Conservation (phyloP, 164 flowering plant genomes). For the Magnolia kwangsiensis region DNA sequence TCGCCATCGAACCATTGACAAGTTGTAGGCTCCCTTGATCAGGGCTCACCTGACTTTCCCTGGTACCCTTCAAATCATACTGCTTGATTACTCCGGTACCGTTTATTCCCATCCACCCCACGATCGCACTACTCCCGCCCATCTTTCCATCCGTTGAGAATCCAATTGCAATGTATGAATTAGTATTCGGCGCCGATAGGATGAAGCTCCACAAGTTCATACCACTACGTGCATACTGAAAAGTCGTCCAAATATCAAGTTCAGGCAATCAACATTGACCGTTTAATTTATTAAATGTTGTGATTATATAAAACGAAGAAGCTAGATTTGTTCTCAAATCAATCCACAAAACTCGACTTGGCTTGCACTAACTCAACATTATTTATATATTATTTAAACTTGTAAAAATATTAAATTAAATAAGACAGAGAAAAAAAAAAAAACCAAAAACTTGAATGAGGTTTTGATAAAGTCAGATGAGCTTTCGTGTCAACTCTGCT, state of each 20-base stretch:
- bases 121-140: conserved; percentile 45
- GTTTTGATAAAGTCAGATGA: too few relatives aligned
- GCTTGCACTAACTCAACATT: background rate
- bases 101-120: conserved; percentile 33
- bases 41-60: conserved; percentile 26
- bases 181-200: conserved; percentile 38
- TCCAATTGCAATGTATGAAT: conserved; percentile 37
- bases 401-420: too few relatives aligned
- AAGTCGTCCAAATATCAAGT: background rate
- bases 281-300: background rate
- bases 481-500: too few relatives aligned
- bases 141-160: conserved; percentile 40
- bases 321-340: background rate
- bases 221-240: conserved; percentile 32
- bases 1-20: conserved; percentile 18
- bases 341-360: background rate
- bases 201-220: conserved; percentile 41
- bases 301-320: background rate
- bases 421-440: too few relatives aligned
- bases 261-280: too few relatives aligned
- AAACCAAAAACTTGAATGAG: too few relatives aligned
- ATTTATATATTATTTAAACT: too few relatives aligned
- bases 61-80: conserved; percentile 41
- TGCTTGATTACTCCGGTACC: conserved; percentile 25
- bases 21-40: conserved; percentile 44